A percentile compares a stretch with the other conserved stretches of the same genome.
These are phyloP conservation scores for Fusarium torulosum DNA, from an alignment of 2,329 filamentous ascomycete genomes.

Conservation along the genomic window DNA sequence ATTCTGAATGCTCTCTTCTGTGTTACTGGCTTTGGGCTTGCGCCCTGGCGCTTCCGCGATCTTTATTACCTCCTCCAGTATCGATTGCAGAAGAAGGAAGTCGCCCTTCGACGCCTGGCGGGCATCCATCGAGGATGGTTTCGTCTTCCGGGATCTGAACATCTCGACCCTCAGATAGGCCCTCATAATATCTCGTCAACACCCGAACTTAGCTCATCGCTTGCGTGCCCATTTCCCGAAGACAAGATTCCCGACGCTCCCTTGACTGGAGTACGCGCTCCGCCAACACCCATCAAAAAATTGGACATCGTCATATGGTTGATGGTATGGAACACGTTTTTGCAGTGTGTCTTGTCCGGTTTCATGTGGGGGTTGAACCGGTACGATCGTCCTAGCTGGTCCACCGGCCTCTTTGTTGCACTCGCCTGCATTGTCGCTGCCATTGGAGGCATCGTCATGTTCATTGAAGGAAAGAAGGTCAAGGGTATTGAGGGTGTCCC, in stretches of 20 bases:
- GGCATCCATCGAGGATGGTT: slow-evolving; percentile 84
- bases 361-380: slow-evolving; percentile 88
- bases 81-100: slow-evolving; percentile 64
- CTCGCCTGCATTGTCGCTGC: slow-evolving; percentile 78
- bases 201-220: slow-evolving; percentile 50
- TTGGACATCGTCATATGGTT: slow-evolving; percentile 84
- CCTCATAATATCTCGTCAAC: slow-evolving; percentile 63
- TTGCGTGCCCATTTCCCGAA: slow-evolving; percentile 71
- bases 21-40: slow-evolving; percentile 85
- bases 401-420: slow-evolving; percentile 82
- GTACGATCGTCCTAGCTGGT: slow-evolving; percentile 80
- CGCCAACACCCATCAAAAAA: slow-evolving; percentile 77
- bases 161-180: slow-evolving; percentile 66
- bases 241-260: slow-evolving; percentile 74
- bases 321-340: slow-evolving; percentile 82
- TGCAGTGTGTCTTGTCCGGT: slow-evolving; percentile 78
- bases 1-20: slow-evolving; percentile 85
- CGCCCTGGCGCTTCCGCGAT: slow-evolving; percentile 87
- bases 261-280: slow-evolving; percentile 77
- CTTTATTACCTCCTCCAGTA: slow-evolving; percentile 78
- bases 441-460: slow-evolving; percentile 76
- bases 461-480: slow-evolving; percentile 76
- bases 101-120: slow-evolving; percentile 75
- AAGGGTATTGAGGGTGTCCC: slow-evolving; percentile 79
- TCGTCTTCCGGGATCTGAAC: slow-evolving; percentile 74